Evolutionary conservation across 257 asterid genomes (phyloP).

Genomic region (Plantago elongata): DNA sequence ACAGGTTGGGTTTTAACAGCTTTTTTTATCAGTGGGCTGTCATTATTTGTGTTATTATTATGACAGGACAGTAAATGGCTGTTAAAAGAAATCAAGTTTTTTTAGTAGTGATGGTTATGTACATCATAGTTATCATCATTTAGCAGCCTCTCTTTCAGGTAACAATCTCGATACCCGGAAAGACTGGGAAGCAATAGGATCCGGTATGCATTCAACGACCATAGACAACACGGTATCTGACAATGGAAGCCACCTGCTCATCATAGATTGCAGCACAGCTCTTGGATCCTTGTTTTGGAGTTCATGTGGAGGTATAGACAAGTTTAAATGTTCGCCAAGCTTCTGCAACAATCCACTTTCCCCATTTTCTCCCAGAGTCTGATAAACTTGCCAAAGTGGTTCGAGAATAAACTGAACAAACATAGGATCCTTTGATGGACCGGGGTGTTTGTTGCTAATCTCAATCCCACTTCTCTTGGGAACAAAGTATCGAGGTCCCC

Average conservation of each 20-base stretch:
- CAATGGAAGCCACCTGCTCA: slow-evolving; percentile 95
- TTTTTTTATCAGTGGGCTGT: too few relatives aligned
- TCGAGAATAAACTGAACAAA: slow-evolving; percentile 77
- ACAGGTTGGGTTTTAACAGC: too few relatives aligned
- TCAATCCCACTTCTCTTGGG: slow-evolving; percentile 71
- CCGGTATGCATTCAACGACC: slow-evolving; percentile 70
- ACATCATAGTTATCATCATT: slow-evolving; percentile 37
- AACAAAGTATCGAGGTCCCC: slow-evolving; percentile 81
- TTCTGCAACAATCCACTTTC: slow-evolving; percentile 53
- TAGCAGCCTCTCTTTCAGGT: slow-evolving; percentile 58
- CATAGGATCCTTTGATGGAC: slow-evolving; percentile 73
- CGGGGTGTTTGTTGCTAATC: slow-evolving; percentile 59
- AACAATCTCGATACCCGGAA: slow-evolving; percentile 70
- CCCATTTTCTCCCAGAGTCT: slow-evolving; percentile 52
- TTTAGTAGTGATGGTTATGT: too few relatives aligned
- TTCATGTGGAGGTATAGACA: slow-evolving; percentile 80
- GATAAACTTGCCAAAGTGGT: slow-evolving; percentile 90
- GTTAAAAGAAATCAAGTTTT: too few relatives aligned
- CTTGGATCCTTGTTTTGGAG: slow-evolving; percentile 79
- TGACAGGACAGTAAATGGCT: too few relatives aligned
- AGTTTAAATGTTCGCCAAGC: slow-evolving; percentile 59
- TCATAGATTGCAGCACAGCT: slow-evolving; percentile 77
- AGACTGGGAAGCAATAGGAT: slow-evolving; percentile 74
- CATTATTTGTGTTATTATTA: too few relatives aligned
- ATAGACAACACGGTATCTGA: slow-evolving; percentile 69